Evolutionary conservation across 148 eudicot species (phyloP).

Genomic region (Agrostemma githago): DNA sequence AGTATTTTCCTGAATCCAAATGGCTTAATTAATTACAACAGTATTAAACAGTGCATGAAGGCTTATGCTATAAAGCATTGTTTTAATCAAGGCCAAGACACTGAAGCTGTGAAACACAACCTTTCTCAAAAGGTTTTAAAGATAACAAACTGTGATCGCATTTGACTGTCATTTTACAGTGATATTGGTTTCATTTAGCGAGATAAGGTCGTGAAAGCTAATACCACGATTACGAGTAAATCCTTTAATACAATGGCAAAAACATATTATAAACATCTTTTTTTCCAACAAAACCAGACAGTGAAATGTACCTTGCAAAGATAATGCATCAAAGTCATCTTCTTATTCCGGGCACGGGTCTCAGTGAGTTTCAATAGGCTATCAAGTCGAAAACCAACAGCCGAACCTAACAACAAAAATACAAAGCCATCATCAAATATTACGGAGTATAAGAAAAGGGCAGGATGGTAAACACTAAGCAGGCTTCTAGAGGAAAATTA

Average conservation of each 20-base stretch:
- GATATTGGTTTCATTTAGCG: neutral
- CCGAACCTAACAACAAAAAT: slow-evolving; percentile 52
- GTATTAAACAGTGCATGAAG: neutral
- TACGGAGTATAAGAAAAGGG: neutral
- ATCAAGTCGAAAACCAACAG: slow-evolving; percentile 89
- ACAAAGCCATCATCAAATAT: slow-evolving; percentile 8
- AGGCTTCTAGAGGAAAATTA: neutral
- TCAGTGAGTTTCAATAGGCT: slow-evolving; percentile 92
- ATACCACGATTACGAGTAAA: neutral
- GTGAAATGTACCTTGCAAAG: slow-evolving; percentile 66
- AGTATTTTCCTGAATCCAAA: neutral
- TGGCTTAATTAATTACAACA: neutral
- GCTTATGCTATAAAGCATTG: neutral
- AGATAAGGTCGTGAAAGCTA: neutral
- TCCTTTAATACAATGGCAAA: neutral
- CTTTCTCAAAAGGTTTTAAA: neutral
- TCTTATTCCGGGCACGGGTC: slow-evolving; percentile 82
- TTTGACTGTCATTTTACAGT: neutral
- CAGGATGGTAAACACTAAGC: neutral
- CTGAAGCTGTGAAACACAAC: neutral
- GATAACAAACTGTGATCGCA: neutral
- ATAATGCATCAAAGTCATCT: slow-evolving; percentile 96
- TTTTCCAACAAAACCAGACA: neutral
- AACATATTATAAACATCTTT: neutral
- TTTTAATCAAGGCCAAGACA: neutral